A percentile compares a stretch with the other conserved stretches of the same genome.
Evolutionary conservation across 139 green algal genomes (phyloP).

Genomic region (Zygnema cylindricum): DNA sequence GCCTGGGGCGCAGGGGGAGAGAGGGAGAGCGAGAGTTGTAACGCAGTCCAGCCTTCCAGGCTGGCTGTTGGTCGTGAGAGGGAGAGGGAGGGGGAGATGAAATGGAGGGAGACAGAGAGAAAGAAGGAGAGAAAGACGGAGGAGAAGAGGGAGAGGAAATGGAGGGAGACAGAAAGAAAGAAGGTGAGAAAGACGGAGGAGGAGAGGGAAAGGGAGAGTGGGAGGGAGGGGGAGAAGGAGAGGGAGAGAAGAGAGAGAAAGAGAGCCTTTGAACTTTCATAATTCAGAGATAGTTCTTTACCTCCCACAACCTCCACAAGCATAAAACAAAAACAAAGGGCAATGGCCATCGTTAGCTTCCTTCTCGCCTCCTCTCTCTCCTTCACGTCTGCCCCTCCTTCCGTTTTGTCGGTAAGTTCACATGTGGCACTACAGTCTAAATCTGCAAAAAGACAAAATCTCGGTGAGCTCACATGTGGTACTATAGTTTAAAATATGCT

Average conservation of each 20-base stretch:
- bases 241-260: not conserved
- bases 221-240: not conserved
- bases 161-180: conserved; percentile 16
- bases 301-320: conserved; percentile 51
- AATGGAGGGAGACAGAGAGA: conserved; percentile 2
- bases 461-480: not conserved
- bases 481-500: not conserved
- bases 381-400: conserved; percentile 7
- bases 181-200: not conserved
- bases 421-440: conserved; percentile 10
- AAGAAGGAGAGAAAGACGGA: no score
- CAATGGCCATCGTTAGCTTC: conserved; percentile 47
- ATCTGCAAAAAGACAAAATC: conserved; percentile 2
- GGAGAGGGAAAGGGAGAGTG: not conserved
- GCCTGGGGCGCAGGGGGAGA: no score
- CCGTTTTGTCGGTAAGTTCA: conserved; percentile 15
- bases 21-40: no score
- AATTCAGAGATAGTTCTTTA: no score
- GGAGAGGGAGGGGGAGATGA: not conserved
- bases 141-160: not conserved
- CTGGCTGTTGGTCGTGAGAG: no score
- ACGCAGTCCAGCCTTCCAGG: no score
- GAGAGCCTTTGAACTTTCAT: not conserved
- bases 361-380: conserved; percentile 34
- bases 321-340: conserved; percentile 51